Percentiles rank a stretch among this genome's conserved stretches.
These are phyloP conservation scores for Xylaria sp. DNA, from an alignment of 2,329 filamentous ascomycete genomes.

Conservation along the genomic window DNA sequence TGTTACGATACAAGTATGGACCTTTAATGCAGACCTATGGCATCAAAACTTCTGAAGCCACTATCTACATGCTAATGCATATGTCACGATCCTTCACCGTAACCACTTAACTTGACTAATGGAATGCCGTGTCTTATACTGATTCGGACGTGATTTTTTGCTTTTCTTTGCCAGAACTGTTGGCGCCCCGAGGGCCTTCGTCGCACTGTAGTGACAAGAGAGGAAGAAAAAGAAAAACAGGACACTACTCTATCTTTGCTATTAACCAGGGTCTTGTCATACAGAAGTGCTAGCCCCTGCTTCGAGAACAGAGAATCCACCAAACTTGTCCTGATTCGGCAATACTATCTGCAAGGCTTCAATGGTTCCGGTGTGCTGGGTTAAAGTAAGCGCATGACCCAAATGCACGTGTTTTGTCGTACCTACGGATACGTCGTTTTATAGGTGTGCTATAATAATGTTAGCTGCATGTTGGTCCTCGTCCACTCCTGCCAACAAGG, in stretches of 20 bases:
- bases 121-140: background rate
- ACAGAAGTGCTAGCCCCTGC: background rate
- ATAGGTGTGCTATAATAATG: background rate
- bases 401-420: constrained; percentile 10
- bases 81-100: background rate
- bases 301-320: background rate
- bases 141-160: background rate
- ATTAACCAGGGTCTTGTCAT: background rate
- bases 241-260: background rate
- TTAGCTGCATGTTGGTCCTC: constrained; percentile 8
- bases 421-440: background rate
- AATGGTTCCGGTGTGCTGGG: constrained; percentile 30
- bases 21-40: background rate
- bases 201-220: background rate
- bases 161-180: constrained; percentile 7
- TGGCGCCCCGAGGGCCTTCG: background rate
- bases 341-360: constrained; percentile 17
- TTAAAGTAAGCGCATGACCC: constrained; percentile 12
- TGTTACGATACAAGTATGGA: background rate
- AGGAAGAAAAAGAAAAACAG: background rate
- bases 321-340: constrained; percentile 18
- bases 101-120: constrained; percentile 1
- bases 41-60: background rate
- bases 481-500: background rate
- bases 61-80: background rate